Base-by-base conservation (phyloP, 768 basidiomycete genomes). In the Naganishia randhawae region DNA sequence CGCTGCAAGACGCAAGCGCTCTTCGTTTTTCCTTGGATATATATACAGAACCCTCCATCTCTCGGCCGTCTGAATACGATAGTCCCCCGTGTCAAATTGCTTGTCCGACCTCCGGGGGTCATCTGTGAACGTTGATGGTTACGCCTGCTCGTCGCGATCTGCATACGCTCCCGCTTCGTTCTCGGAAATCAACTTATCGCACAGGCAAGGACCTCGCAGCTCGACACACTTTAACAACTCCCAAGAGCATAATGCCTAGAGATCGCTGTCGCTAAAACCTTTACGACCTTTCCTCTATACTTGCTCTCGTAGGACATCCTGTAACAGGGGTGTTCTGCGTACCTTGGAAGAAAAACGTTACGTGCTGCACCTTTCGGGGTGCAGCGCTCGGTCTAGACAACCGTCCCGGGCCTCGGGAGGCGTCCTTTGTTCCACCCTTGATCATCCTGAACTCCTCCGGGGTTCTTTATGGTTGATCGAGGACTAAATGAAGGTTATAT, bases 361-460 rank as follows among this genome's bases (percentile, higher is more conserved):
- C 57, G 57, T 29, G 37, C 57, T 39, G 32, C 29, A n/a, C 33
- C 37, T 37, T 29, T 25, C 57, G 57, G 57, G 37, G 11, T n/a
- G 37, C 22, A 39, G 57, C 25, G 57, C 57, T 61, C 57, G 66
- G 66, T 67, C 66, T 67, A 67, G 66, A 67, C 66, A 67, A 67
- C 66, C 66, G 66, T 67, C 54, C 29, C 41, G 53, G 53, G 31
- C 48, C 48, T 55, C 54, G 32, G 37, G 39, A 54, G 37, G 32
- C 37, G 53, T 48, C 37, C 65, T 67, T 45, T 35, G 66, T 67
- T 67, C 66, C 66, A 67, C 66, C 66, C 66, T 67, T 57, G 66
- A 67, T 67, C 66, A 45, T 45, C 66, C 53, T 25, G 29, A 22
- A 14, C 25, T 29, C 27, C 16, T 57, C 55, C 29, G 32, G 35